Evolutionary conservation across 768 basidiomycete species (phyloP).

Genomic region (Calocera cornea): DNA sequence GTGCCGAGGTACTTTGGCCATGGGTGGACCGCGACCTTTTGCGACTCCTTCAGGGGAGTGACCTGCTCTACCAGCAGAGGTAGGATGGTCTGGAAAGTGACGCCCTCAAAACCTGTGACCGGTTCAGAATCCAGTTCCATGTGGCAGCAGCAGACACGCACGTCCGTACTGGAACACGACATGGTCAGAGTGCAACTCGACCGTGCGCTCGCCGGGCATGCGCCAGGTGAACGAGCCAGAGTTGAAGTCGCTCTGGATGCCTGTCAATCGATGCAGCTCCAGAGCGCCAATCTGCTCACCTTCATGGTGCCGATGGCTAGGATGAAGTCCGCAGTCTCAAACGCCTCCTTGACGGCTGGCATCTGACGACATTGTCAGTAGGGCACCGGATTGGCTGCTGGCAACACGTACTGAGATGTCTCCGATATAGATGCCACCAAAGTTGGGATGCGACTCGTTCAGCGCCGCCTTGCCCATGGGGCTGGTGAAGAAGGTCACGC

Average conservation of each 20-base stretch:
- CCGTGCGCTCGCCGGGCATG: slow-evolving; percentile 41
- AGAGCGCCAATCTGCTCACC: neutral
- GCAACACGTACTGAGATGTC: neutral
- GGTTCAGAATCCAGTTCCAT: neutral
- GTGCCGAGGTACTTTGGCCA: neutral
- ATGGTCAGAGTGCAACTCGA: slow-evolving; percentile 71
- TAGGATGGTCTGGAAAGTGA: slow-evolving; percentile 22
- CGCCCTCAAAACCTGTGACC: slow-evolving; percentile 14
- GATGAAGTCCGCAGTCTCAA: slow-evolving; percentile 63
- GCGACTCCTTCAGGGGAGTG: slow-evolving; percentile 6
- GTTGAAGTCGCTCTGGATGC: slow-evolving; percentile 75
- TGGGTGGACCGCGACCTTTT: slow-evolving; percentile 4
- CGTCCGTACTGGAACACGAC: slow-evolving; percentile 21
- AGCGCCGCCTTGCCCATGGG: slow-evolving; percentile 74
- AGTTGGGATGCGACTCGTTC: slow-evolving; percentile 55
- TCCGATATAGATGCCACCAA: slow-evolving; percentile 56
- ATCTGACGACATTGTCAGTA: slow-evolving; percentile 52
- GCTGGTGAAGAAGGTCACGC: slow-evolving; percentile 57
- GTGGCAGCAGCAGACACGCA: slow-evolving; percentile 15
- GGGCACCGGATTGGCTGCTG: slow-evolving; percentile 32
- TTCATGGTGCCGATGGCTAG: slow-evolving; percentile 57
- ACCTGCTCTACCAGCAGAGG: slow-evolving; percentile 16
- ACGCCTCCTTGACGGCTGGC: slow-evolving; percentile 50
- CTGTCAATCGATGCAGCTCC: no score
- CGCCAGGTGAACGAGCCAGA: slow-evolving; percentile 76